These are phyloP conservation scores for Lasiosphaeriaceae sp. DNA, from an alignment of 495 filamentous ascomycete species.

Conservation along the genomic window DNA sequence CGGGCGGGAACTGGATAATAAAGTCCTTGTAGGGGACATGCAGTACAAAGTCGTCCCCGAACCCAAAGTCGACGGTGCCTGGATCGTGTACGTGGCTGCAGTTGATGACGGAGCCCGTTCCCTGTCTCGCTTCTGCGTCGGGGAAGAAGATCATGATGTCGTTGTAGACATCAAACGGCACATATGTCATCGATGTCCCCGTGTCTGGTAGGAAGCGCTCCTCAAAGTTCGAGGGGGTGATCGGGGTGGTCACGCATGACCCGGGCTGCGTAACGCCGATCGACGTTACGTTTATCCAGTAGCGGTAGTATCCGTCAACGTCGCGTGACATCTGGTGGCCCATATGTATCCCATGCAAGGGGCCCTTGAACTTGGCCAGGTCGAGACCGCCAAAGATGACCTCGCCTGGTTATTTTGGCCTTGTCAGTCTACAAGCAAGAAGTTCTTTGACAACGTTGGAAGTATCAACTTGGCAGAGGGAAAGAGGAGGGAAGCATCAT, in stretches of 20 bases:
- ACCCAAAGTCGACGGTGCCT: conserved; percentile 59
- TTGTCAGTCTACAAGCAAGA: too few relatives aligned
- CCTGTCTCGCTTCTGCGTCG: conserved; percentile 45
- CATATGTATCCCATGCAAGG: conserved; percentile 46
- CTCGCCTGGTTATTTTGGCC: conserved; percentile 54
- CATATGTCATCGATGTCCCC: conserved; percentile 73
- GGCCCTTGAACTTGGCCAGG: conserved; percentile 69
- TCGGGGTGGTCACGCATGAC: conserved; percentile 34
- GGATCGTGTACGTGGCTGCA: conserved; percentile 52
- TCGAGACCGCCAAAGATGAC: conserved; percentile 89
- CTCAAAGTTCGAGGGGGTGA: conserved; percentile 35
- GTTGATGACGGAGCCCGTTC: conserved; percentile 38
- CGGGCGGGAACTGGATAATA: conserved; percentile 50
- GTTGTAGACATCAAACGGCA: conserved; percentile 58
- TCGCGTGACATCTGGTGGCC: conserved; percentile 1
- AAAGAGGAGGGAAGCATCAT: too few relatives aligned
- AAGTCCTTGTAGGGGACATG: conserved; percentile 67
- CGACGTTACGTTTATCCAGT: conserved; percentile 40
- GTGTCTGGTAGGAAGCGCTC: conserved; percentile 72
- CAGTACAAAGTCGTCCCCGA: conserved; percentile 58
- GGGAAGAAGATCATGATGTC: conserved; percentile 54
- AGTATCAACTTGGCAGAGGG: too few relatives aligned
- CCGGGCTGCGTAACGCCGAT: conserved; percentile 44
- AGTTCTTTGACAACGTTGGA: too few relatives aligned
- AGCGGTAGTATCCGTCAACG: conserved; percentile 24